Conservation (phyloP, 1,139 yeast species). For the Saccharomyces hybrid region DNA sequence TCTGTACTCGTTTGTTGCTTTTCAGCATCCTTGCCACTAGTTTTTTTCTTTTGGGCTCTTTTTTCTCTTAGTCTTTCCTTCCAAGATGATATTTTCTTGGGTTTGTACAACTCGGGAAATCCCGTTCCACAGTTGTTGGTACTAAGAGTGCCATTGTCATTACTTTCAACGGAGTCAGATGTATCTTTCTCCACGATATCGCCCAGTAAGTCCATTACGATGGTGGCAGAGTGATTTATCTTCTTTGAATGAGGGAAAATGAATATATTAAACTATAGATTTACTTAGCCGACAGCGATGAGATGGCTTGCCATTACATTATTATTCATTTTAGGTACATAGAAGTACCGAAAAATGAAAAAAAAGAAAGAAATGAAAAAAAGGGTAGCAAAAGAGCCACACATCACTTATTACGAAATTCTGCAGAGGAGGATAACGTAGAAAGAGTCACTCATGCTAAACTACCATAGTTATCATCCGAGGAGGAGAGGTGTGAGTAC, state of each 20-base stretch:
- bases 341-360: not conserved
- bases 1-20: constrained; percentile 9
- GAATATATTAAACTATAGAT: not conserved
- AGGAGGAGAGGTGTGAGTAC: not conserved
- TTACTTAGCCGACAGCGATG: not conserved
- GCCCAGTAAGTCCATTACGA: constrained; percentile 58
- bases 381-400: not conserved
- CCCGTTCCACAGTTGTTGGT: constrained; percentile 28
- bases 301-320: not conserved
- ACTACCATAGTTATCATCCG: constrained; percentile 11
- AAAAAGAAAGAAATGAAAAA: not conserved
- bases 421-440: not conserved
- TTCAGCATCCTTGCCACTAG: not conserved
- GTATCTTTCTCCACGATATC: constrained; percentile 68
- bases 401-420: not conserved
- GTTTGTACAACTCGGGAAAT: constrained; percentile 37
- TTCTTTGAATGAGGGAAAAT: not conserved
- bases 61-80: constrained; percentile 34
- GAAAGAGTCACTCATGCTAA: not conserved
- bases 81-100: constrained; percentile 38
- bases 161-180: constrained; percentile 28
- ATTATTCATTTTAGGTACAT: not conserved
- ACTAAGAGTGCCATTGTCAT: constrained; percentile 27
- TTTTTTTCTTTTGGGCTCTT: constrained; percentile 12
- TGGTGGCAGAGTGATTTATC: not conserved